Base-by-base conservation (phyloP, 305 asterid species). In the Fraxinus sp. region DNA sequence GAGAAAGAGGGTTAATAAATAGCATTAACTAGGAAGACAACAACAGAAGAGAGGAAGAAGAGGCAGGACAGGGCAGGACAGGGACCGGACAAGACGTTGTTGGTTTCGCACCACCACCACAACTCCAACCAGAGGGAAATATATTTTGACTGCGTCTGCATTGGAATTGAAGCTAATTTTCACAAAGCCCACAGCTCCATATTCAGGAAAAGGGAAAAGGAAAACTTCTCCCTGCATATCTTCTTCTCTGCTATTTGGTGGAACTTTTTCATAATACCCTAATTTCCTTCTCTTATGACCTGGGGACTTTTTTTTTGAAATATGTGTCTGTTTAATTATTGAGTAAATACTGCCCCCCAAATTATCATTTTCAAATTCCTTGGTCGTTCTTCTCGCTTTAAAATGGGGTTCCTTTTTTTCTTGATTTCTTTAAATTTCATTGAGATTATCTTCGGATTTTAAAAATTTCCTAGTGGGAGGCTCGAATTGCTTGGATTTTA, bases 101-200 rank as follows among this genome's bases (percentile, higher is more conserved):
- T 16, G 24, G 64, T 55, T n/a, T 55, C 64, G 6, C 24, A n/a
- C 9, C 24, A 64, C 33, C 28, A 10, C 1, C 1, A 22, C 7
- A 64, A 24, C 16, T 24, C n/a, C 33, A 24, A 22, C 1, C 37
- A 24, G 73, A 66, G 36, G 3, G 71, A 10, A 9, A 24, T 10
- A 64, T 8, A 64, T 13, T 4, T 26, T 30, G 75, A 86, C 32
- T 28, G 32, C 32, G 32, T 28, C 88, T 87, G 88, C 90, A 86
- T 87, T 87, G 85, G 77, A 75, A 49, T 83, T 33, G 78, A 41
- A 84, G 82, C 84, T 28, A 28, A 0, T 22, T 84, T 78, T 81
- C 86, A 30, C 83, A 68, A 64, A 79, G 76, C 84, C 81, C 83
- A 82, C 68, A 73, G 30, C 76, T 72, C 36, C 49, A 20, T 37